Conservation (phyloP, 768 basidiomycete genomes). For the Psilocybe cubensis region DNA sequence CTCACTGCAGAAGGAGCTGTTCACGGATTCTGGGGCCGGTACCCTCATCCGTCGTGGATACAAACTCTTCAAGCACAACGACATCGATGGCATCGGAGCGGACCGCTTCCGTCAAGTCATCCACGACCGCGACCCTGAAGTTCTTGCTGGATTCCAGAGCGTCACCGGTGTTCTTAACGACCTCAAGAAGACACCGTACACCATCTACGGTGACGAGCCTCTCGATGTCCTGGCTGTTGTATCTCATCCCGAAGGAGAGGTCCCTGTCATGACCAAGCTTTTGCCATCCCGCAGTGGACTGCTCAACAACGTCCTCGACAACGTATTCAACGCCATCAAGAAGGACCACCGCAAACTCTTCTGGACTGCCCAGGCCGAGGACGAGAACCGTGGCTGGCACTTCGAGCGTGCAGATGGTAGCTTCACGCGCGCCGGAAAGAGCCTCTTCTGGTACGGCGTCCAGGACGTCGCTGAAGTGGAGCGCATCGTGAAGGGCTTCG, state of each 20-base stretch:
- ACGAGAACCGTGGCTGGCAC: conserved; percentile 98
- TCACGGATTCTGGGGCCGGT: conserved; percentile 97
- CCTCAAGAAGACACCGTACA: conserved; percentile 83
- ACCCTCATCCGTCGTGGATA: conserved; percentile 98
- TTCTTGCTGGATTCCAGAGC: conserved; percentile 79
- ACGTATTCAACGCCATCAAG: conserved; percentile 95
- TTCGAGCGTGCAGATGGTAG: conserved; percentile 98
- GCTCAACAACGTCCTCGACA: conserved; percentile 94
- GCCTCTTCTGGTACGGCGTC: conserved; percentile 97
- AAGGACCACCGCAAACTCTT: conserved; percentile 93
- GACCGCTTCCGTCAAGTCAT: conserved; percentile 95
- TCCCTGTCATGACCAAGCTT: conserved; percentile 92
- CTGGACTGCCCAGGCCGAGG: conserved; percentile 97
- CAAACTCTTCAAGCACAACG: conserved; percentile 91
- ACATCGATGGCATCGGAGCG: conserved; percentile 83
- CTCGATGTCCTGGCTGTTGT: conserved; percentile 95
- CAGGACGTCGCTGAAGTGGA: conserved; percentile 93
- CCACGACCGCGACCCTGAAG: conserved; percentile 94
- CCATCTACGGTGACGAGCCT: conserved; percentile 98
- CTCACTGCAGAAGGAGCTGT: conserved; percentile 95
- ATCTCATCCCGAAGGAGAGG: conserved; percentile 86
- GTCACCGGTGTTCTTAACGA: conserved; percentile 87
- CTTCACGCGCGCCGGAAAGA: conserved; percentile 93
- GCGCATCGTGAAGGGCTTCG: conserved; percentile 73
- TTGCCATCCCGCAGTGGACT: conserved; percentile 86